Base-by-base conservation (phyloP, 2,329 filamentous ascomycete species). In the Colletotrichum nymphaeae region DNA sequence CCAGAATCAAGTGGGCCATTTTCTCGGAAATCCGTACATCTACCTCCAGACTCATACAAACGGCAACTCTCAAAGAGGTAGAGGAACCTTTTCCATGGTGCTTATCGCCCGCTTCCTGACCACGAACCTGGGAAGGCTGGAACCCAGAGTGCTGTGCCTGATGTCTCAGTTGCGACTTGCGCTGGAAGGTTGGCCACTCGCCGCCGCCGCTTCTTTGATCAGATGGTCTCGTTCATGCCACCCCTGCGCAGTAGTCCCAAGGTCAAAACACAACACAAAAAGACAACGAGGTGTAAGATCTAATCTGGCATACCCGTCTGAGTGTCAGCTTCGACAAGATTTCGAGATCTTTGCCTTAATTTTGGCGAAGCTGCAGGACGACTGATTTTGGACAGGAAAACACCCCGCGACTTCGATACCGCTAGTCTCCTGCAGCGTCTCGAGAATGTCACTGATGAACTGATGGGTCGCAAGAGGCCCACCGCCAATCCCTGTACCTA, bases 1-100 rank as follows among this genome's bases (percentile, higher is more conserved):
- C 83, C 82, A 84, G 83, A 84, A 83, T 55, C 76, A 71, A 73
- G 72, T 72, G 72, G 72, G 60, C 30, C 30, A 28, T 35, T 55
- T 64, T 62, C 49, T 62, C 14, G 2, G 14, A 14, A 68, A 24
- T 62, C 57, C 14, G 56, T 70, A 73, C 71, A 8, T 63, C 46
- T 12, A 3, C 16, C 5, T 1, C 1, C 7, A 0, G 0, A n/a
- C 42, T 12, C 1, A 1, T 0, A 3, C 1, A 5, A 5, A 63
- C 5, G 5, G 1, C 32, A 1, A 0, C 0, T 1, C 4, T 11
- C 16, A 5, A 16, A 35, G 5, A 65, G 55, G 63, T 65, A 57
- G 28, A 16, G 12, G 24, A 30, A 73, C 71, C 19, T 63, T 7
- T 16, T 5, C 60, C 65, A 57, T 70, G 60, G 56, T 49, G 35